A percentile compares a stretch with the other conserved stretches of the same genome.
phyloP scores from a whole-genome alignment of 1,284 basidiomycete genomes.

The Irpex sp. region DNA sequence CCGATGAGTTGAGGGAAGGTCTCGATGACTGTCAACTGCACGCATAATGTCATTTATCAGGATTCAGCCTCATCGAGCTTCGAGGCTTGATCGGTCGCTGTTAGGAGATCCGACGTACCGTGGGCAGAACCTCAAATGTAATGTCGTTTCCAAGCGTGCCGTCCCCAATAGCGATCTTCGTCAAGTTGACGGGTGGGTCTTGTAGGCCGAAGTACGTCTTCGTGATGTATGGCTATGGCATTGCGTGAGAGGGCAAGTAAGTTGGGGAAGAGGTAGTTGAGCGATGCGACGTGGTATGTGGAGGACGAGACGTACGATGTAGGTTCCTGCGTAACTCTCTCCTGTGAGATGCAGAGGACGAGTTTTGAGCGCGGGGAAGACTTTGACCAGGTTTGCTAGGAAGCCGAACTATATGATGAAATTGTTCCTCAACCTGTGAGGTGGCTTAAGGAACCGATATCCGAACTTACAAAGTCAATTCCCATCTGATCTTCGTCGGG shows the following conservation, averaged over 20 bases:
- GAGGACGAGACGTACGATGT: slow-evolving; percentile 29
- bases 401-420: slow-evolving; percentile 15
- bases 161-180: slow-evolving; percentile 62
- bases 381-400: slow-evolving; percentile 18
- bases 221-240: slow-evolving; percentile 52
- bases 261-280: too few relatives aligned
- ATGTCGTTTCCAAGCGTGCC: slow-evolving; percentile 43
- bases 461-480: slow-evolving; percentile 53
- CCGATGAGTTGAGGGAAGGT: slow-evolving; percentile 15
- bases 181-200: slow-evolving; percentile 56
- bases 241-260: background rate
- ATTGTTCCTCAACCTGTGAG: background rate
- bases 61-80: too few relatives aligned
- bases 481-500: slow-evolving; percentile 62
- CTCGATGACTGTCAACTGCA: slow-evolving; percentile 12
- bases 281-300: too few relatives aligned
- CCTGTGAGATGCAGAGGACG: slow-evolving; percentile 26
- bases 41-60: too few relatives aligned
- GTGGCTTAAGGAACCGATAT: background rate
- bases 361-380: slow-evolving; percentile 24
- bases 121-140: slow-evolving; percentile 45
- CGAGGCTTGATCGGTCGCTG: background rate
- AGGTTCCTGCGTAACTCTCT: slow-evolving; percentile 27
- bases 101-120: slow-evolving; percentile 36
- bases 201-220: slow-evolving; percentile 53